Evolutionary conservation across 208 protist species (phyloP).

Genomic region (Acanthamoeba healyi): DNA sequence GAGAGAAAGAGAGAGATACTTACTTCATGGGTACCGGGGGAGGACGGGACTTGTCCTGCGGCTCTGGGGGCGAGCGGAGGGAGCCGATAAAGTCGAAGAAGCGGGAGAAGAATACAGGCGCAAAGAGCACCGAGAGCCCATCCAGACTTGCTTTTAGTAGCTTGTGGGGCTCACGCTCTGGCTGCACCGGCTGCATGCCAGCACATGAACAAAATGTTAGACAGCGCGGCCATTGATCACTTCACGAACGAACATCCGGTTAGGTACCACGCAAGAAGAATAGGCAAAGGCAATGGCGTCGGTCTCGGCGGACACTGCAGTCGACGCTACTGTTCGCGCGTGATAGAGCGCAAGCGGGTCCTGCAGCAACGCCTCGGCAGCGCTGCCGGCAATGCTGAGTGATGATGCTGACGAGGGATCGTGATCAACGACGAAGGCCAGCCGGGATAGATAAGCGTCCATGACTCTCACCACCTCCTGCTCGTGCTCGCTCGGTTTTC

Average conservation of each 20-base stretch:
- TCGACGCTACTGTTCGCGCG: not conserved
- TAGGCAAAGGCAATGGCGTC: not conserved
- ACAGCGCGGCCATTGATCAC: not conserved
- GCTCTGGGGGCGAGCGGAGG: not conserved
- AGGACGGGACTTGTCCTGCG: not conserved
- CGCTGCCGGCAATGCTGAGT: slow-evolving; percentile 12
- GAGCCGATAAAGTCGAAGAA: not conserved
- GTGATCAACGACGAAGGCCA: not conserved
- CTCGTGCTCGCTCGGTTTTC: not conserved
- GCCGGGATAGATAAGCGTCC: not conserved
- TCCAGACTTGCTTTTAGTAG: not conserved
- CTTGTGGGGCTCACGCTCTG: not conserved
- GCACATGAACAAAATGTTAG: not conserved
- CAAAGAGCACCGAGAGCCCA: slow-evolving; percentile 14
- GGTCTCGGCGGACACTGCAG: not conserved
- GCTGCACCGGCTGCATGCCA: not conserved
- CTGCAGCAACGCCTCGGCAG: not conserved
- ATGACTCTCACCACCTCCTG: not conserved
- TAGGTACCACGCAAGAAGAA: not conserved
- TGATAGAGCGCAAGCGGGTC: not conserved
- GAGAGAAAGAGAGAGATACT: not conserved
- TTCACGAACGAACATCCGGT: not conserved
- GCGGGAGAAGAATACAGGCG: slow-evolving; percentile 4
- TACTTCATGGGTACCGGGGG: slow-evolving; percentile 15
- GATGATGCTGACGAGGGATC: not conserved